phyloP scores from a whole-genome alignment of 768 basidiomycete genomes.

The Chlorophyllum brunneum region DNA sequence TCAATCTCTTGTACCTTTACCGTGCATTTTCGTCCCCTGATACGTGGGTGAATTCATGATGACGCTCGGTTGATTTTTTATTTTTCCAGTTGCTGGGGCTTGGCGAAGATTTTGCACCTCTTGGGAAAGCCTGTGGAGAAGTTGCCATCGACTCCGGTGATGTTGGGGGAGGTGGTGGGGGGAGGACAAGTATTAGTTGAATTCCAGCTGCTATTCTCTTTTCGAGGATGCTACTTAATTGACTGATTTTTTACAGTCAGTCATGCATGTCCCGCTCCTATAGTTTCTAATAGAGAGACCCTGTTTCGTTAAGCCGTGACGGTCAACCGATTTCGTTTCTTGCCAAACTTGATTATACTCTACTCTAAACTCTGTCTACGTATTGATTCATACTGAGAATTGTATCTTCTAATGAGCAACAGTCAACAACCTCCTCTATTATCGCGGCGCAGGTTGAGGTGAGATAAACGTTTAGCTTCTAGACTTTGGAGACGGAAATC shows the following conservation, averaged over 20 bases:
- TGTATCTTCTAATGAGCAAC: not conserved
- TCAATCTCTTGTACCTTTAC: conserved; percentile 96
- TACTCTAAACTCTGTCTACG: not conserved
- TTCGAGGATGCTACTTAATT: not conserved
- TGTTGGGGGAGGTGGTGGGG: no score
- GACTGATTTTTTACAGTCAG: not conserved
- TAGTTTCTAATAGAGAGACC: no score
- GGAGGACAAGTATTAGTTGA: conserved; percentile 48
- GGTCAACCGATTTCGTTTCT: no score
- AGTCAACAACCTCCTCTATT: no score
- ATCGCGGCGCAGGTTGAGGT: no score
- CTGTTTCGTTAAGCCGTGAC: no score
- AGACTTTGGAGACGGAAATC: conserved; percentile 9
- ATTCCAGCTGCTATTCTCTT: not conserved
- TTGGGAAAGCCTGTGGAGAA: conserved; percentile 96
- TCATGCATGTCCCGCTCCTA: not conserved
- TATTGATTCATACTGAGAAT: not conserved
- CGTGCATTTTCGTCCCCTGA: conserved; percentile 91
- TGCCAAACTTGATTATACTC: no score
- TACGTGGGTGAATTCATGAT: conserved; percentile 74
- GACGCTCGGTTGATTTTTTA: not conserved
- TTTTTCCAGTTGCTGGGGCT: conserved; percentile 98
- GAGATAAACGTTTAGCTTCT: no score
- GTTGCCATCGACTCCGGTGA: conserved; percentile 55
- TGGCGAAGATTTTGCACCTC: conserved; percentile 98